Evolutionary conservation across 2,329 filamentous ascomycete species (phyloP).

Genomic region (Tolypocladium tropicale): DNA sequence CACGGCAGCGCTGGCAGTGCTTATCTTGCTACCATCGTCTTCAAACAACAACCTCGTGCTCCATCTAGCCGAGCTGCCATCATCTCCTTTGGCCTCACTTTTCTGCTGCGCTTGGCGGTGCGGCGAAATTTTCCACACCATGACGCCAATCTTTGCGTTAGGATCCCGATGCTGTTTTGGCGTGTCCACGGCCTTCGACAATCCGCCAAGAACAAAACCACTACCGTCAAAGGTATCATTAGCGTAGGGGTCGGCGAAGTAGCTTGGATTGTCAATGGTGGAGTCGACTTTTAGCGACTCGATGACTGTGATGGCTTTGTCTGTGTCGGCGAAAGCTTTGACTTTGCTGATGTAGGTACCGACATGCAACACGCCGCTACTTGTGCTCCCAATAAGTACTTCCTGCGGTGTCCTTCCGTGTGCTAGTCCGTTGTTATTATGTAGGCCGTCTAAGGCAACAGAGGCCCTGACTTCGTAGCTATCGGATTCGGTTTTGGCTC

Average conservation of each 20-base stretch:
- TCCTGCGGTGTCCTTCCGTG: slow-evolving; percentile 32
- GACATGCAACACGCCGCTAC: slow-evolving; percentile 36
- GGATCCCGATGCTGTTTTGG: slow-evolving; percentile 16
- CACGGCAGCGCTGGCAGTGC: slow-evolving; percentile 39
- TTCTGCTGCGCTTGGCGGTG: neutral
- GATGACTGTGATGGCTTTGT: slow-evolving; percentile 17
- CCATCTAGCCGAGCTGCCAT: slow-evolving; percentile 18
- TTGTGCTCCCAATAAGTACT: slow-evolving; percentile 31
- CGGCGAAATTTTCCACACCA: slow-evolving; percentile 32
- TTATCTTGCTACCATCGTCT: slow-evolving; percentile 42
- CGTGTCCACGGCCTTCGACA: slow-evolving; percentile 30
- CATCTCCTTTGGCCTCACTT: neutral
- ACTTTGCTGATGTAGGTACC: slow-evolving; percentile 14
- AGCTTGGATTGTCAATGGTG: slow-evolving; percentile 46
- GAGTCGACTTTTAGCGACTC: slow-evolving; percentile 33
- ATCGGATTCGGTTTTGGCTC: slow-evolving; percentile 10
- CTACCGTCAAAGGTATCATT: slow-evolving; percentile 34
- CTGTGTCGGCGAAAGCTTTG: slow-evolving; percentile 2
- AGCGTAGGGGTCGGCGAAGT: slow-evolving; percentile 43
- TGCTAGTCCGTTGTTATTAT: slow-evolving; percentile 47
- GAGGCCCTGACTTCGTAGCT: slow-evolving; percentile 27
- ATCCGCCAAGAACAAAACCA: slow-evolving; percentile 40
- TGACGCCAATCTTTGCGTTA: slow-evolving; percentile 26
- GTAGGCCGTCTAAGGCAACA: slow-evolving; percentile 32
- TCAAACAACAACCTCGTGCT: slow-evolving; percentile 41